Base-by-base conservation (phyloP, 2,329 filamentous ascomycete genomes). In the Fusarium armeniacum region DNA sequence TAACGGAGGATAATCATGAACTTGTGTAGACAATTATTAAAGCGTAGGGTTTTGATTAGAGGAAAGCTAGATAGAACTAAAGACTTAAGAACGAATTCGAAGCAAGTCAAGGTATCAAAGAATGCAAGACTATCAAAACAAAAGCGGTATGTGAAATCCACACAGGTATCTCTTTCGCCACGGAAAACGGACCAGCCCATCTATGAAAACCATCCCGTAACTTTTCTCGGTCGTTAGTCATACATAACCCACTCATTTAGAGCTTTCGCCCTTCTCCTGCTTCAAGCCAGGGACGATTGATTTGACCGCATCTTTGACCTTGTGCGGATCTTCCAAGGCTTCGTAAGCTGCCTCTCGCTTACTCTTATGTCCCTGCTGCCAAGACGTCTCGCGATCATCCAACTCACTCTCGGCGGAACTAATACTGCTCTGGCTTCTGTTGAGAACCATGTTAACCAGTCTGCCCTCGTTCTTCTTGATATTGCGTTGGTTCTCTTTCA, bases 401-500 rank as follows among this genome's bases (percentile, higher is more conserved):
- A 89, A 77, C 43, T 85, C 81, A 69, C 83, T 86, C 78, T 87
- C 82, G 33, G 81, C 83, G 5, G 85, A 87, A 75, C 85, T 87
- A 66, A 87, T 73, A 54, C 80, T 83, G 74, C 81, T 86, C 13
- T 82, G 80, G 70, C 85, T 89, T 43, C 83, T 81, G 76, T 89
- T 88, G 76, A 87, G 82, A 38, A 90, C 85, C 79, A 90, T 83
- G 58, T 83, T 80, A 35, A 90, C 72, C 62, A 82, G 77, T 11
- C 76, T 73, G 32, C 87, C 86, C 73, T 87, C 84, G 41, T 82
- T 82, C 84, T 92, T 92, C 86, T 96, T 97, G 70, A 86, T 81
- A 62, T 90, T 87, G 28, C 88, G 83, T 81, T 97, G 94, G 65
- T 89, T 86, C 43, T 89, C 81, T 83, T 98, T 98, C 83, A 97